phyloP scores from a whole-genome alignment of 179 eudicot species.

The Pouteria campechiana region DNA sequence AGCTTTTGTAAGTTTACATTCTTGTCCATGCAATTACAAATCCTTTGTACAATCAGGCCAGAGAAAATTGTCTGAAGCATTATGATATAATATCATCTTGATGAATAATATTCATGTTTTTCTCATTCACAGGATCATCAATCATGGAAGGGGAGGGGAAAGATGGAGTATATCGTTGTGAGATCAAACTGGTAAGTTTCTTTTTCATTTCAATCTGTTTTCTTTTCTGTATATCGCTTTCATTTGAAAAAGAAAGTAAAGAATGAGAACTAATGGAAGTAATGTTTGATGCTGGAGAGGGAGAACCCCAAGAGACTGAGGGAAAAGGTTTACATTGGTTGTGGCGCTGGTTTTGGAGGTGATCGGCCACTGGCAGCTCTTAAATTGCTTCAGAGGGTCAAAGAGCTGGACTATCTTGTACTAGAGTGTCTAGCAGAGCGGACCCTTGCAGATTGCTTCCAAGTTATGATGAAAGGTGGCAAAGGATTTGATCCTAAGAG shows the following conservation, averaged over 20 bases:
- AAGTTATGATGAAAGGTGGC: slow-evolving; percentile 57
- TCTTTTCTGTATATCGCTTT: not conserved
- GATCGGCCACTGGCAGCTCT: slow-evolving; percentile 90
- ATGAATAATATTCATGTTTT: too few relatives aligned
- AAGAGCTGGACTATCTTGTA: slow-evolving; percentile 67
- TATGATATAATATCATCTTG: too few relatives aligned
- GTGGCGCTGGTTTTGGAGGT: slow-evolving; percentile 98
- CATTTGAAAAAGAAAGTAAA: not conserved
- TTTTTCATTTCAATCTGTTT: not conserved
- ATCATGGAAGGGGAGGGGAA: slow-evolving; percentile 12
- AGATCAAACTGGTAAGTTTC: slow-evolving; percentile 32
- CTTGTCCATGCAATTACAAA: too few relatives aligned
- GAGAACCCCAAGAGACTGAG: slow-evolving; percentile 43
- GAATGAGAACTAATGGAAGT: not conserved
- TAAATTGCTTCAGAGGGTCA: slow-evolving; percentile 72
- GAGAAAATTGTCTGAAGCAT: too few relatives aligned
- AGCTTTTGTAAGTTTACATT: too few relatives aligned
- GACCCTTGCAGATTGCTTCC: slow-evolving; percentile 74
- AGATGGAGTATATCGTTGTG: slow-evolving; percentile 22
- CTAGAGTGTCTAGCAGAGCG: slow-evolving; percentile 99
- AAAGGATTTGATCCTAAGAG: slow-evolving; percentile 82
- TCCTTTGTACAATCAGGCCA: too few relatives aligned
- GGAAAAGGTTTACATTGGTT: slow-evolving; percentile 79
- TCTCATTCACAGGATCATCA: too few relatives aligned
- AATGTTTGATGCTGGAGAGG: slow-evolving; percentile 50